phyloP scores from a whole-genome alignment of 352 stramenopile genomes.

The Phytophthora ramorum region DNA sequence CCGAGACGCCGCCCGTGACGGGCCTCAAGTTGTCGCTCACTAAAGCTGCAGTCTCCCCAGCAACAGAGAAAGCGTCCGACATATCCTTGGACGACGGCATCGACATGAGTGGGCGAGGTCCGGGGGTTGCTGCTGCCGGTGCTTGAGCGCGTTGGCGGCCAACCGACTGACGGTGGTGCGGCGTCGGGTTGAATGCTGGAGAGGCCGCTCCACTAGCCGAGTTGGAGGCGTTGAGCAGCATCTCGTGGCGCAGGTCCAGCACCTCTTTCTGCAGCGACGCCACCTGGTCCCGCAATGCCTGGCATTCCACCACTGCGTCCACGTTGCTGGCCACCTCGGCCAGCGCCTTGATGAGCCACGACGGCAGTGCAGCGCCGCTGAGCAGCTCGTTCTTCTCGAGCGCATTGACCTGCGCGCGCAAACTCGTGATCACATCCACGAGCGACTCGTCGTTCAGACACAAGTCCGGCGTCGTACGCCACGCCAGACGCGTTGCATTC shows the following conservation, averaged over 20 bases:
- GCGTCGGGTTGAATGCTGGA: conserved; percentile 52
- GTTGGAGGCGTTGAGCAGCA: conserved; percentile 69
- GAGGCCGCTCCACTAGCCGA: conserved; percentile 10
- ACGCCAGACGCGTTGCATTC: conserved; percentile 61
- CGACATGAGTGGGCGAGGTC: conserved; percentile 6
- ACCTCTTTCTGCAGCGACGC: conserved; percentile 81
- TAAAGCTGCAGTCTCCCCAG: conserved; percentile 29
- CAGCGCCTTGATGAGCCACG: conserved; percentile 78
- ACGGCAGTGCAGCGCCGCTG: conserved; percentile 65
- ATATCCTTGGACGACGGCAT: conserved; percentile 38
- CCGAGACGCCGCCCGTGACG: conserved; percentile 13
- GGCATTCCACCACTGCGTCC: conserved; percentile 82
- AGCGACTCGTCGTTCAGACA: conserved; percentile 84
- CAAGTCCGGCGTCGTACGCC: conserved; percentile 74
- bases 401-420: conserved; percentile 67
- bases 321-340: conserved; percentile 84
- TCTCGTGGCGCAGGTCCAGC: conserved; percentile 78
- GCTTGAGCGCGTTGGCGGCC: conserved; percentile 28
- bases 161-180: conserved; percentile 63
- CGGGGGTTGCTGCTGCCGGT: conserved; percentile 10
- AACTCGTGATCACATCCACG: conserved; percentile 75
- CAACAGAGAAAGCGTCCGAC: conserved; percentile 29
- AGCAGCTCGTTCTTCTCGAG: conserved; percentile 84
- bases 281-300: conserved; percentile 77
- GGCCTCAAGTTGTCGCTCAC: conserved; percentile 3